phyloP scores from a whole-genome alignment of 2,329 filamentous ascomycete species.

The Elsinoe australis region DNA sequence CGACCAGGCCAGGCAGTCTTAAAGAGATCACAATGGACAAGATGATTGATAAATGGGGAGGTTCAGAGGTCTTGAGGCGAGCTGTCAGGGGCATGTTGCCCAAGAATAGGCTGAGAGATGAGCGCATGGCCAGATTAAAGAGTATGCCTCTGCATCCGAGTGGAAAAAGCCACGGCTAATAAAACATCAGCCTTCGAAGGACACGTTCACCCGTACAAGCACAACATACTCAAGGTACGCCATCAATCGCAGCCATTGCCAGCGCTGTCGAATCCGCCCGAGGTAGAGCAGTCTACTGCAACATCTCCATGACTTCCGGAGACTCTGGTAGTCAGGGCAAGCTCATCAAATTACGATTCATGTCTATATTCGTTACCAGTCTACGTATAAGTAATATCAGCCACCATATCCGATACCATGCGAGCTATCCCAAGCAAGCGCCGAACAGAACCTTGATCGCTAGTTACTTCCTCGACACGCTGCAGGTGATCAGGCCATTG shows the following conservation, averaged over 20 bases:
- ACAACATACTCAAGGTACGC: conserved; percentile 65
- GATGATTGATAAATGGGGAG: conserved; percentile 89
- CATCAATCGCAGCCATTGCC: conserved; percentile 19
- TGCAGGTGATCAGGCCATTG: conserved; percentile 93
- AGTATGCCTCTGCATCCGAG: conserved; percentile 39
- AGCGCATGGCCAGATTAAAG: conserved; percentile 80
- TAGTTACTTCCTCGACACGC: conserved; percentile 55
- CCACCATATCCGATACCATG: not conserved
- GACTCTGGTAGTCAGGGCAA: not conserved
- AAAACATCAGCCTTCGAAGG: conserved; percentile 92
- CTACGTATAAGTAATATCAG: conserved; percentile 10
- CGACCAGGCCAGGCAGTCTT: conserved; percentile 78
- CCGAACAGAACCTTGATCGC: not conserved
- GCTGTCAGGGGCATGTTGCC: conserved; percentile 96
- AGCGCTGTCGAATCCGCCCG: not conserved
- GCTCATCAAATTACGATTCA: not conserved
- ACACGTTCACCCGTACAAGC: conserved; percentile 80
- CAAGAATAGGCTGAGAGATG: conserved; percentile 87
- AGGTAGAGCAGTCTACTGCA: conserved; percentile 14
- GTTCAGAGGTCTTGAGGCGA: conserved; percentile 80
- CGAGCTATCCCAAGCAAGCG: not conserved
- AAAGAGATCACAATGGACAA: conserved; percentile 89
- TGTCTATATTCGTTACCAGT: conserved; percentile 12
- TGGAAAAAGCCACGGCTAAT: no score
- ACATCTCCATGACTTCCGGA: not conserved